phyloP scores from a whole-genome alignment of 2,329 filamentous ascomycete species.

The Xylaria sp. region DNA sequence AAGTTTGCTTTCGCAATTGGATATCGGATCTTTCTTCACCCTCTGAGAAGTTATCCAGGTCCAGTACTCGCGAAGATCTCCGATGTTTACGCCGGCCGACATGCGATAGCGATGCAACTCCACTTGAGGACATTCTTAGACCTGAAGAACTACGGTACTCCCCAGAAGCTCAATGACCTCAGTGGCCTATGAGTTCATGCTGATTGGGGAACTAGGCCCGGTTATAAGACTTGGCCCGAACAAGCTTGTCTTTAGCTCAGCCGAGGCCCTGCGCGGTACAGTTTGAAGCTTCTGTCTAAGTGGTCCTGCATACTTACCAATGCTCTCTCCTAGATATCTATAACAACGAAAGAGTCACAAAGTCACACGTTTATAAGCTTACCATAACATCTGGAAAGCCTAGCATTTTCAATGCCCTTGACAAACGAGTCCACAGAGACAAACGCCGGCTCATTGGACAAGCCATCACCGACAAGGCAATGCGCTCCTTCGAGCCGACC shows the following conservation, averaged over 20 bases:
- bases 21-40: constrained; percentile 21
- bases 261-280: constrained; percentile 28
- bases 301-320: neutral
- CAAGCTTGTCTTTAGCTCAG: constrained; percentile 33
- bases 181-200: neutral
- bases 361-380: constrained; percentile 32
- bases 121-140: constrained; percentile 15
- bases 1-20: too few species aligned
- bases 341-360: constrained; percentile 35
- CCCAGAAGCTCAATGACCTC: too few species aligned
- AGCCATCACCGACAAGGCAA: constrained; percentile 34
- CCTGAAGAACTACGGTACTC: constrained; percentile 19
- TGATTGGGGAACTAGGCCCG: constrained; percentile 20
- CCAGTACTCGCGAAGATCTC: constrained; percentile 12
- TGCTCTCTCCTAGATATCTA: constrained; percentile 31
- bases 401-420: constrained; percentile 34
- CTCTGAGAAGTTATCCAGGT: constrained; percentile 23
- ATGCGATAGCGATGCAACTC: neutral
- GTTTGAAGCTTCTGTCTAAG: neutral
- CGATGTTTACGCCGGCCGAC: constrained; percentile 12
- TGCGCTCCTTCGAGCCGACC: constrained; percentile 41
- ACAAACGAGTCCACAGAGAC: constrained; percentile 19
- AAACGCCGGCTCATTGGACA: constrained; percentile 34
- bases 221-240: constrained; percentile 35
- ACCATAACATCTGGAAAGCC: constrained; percentile 13